These are phyloP conservation scores for Rickenella mellea DNA, from an alignment of 768 basidiomycete species.

Conservation along the genomic window DNA sequence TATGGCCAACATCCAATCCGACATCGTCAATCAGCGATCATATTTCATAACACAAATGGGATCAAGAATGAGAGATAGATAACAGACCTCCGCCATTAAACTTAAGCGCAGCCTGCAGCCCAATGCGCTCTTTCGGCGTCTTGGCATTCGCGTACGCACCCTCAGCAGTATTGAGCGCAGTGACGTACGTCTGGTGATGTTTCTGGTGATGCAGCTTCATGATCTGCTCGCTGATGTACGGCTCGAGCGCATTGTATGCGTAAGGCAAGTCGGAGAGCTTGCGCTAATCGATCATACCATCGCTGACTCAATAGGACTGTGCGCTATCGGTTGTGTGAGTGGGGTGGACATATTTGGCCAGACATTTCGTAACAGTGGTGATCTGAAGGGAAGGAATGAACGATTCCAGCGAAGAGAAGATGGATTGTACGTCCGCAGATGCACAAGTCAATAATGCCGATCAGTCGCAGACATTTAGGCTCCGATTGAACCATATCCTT, in stretches of 20 bases:
- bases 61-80: neutral
- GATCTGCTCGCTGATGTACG: conserved; percentile 84
- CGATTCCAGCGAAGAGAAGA: no score
- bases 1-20: no score
- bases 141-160: conserved; percentile 54
- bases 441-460: no score
- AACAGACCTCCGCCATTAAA: conserved; percentile 91
- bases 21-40: conserved; percentile 11
- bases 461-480: no score
- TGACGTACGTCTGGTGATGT: conserved; percentile 94
- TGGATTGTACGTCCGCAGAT: no score
- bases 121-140: conserved; percentile 73
- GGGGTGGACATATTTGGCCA: no score
- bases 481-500: no score
- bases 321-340: no score
- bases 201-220: conserved; percentile 92
- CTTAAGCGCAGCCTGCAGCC: conserved; percentile 82
- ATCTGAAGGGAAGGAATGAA: no score
- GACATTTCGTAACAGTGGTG: no score
- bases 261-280: conserved; percentile 69
- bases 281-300: conserved; percentile 26
- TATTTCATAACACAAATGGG: conserved; percentile 1
- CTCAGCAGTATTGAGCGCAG: conserved; percentile 86
- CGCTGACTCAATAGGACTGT: no score
- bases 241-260: conserved; percentile 82